Conservation (phyloP, 768 basidiomycete genomes). For the Suillus bovinus region DNA sequence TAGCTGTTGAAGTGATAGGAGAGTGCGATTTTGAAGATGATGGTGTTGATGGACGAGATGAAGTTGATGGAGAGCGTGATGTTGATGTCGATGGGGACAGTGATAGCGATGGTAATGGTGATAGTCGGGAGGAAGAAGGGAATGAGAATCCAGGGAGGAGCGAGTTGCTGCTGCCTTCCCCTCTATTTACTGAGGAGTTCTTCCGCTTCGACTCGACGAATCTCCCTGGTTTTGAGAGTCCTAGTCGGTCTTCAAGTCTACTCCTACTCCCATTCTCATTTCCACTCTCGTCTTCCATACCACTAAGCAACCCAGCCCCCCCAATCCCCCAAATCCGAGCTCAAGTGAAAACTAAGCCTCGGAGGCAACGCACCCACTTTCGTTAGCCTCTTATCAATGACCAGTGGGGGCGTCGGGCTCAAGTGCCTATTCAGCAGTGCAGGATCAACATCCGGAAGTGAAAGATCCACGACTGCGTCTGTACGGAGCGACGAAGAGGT, state of each 20-base stretch:
- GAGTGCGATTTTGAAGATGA: constrained; percentile 8
- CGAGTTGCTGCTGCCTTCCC: background rate
- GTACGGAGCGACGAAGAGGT: constrained; percentile 20
- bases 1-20: background rate
- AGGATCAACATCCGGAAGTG: constrained; percentile 11
- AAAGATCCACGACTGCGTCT: background rate
- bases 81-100: background rate
- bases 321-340: constrained; percentile 47
- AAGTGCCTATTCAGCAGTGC: constrained; percentile 11
- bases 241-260: background rate
- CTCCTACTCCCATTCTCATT: background rate
- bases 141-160: background rate
- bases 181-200: constrained; percentile 13
- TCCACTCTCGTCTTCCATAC: constrained; percentile 40
- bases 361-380: constrained; percentile 38
- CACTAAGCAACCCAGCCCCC: constrained; percentile 55
- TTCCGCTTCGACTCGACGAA: background rate
- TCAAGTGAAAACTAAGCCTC: constrained; percentile 53
- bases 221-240: background rate
- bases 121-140: background rate
- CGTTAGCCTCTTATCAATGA: constrained; percentile 27
- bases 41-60: constrained; percentile 20
- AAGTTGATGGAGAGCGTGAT: constrained; percentile 19
- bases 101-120: background rate
- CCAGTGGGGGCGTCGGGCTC: constrained; percentile 32